A percentile compares a stretch with the other conserved stretches of the same genome.
Conservation (phyloP, 352 stramenopile genomes). For the Phytophthora podocarpi region DNA sequence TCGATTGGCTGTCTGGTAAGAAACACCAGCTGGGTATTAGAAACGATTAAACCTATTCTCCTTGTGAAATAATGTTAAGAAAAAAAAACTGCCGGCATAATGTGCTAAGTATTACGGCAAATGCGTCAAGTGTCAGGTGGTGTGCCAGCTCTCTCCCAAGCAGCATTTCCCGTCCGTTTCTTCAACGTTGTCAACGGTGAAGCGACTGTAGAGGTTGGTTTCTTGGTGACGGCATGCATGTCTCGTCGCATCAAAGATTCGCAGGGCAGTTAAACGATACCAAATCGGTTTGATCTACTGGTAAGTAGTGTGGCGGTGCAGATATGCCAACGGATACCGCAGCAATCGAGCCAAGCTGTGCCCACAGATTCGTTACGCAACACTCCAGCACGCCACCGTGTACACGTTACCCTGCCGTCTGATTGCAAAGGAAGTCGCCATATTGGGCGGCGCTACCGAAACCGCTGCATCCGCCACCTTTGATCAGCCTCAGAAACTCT, state of each 20-base stretch:
- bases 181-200: conserved; percentile 9
- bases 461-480: too few relatives aligned
- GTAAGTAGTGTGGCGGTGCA: not conserved
- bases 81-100: not conserved
- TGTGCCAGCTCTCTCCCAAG: too few relatives aligned
- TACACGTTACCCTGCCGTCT: not conserved
- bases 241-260: conserved; percentile 1
- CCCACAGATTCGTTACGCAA: conserved; percentile 8
- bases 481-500: conserved; percentile 7
- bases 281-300: conserved; percentile 5
- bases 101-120: too few relatives aligned
- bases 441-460: conserved; percentile 12
- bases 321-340: conserved; percentile 1
- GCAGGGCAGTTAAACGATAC: conserved; percentile 18
- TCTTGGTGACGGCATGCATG: not conserved
- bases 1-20: too few relatives aligned
- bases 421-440: conserved; percentile 3
- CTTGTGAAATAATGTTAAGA: not conserved
- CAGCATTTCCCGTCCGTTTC: conserved; percentile 13
- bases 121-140: too few relatives aligned
- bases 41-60: conserved; percentile 1
- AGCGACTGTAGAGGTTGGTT: too few relatives aligned
- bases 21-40: too few relatives aligned
- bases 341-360: not conserved
- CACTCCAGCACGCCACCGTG: too few relatives aligned